These are phyloP conservation scores for Triglochin maritima DNA, from an alignment of 106 monocot genomes.

Conservation along the genomic window DNA sequence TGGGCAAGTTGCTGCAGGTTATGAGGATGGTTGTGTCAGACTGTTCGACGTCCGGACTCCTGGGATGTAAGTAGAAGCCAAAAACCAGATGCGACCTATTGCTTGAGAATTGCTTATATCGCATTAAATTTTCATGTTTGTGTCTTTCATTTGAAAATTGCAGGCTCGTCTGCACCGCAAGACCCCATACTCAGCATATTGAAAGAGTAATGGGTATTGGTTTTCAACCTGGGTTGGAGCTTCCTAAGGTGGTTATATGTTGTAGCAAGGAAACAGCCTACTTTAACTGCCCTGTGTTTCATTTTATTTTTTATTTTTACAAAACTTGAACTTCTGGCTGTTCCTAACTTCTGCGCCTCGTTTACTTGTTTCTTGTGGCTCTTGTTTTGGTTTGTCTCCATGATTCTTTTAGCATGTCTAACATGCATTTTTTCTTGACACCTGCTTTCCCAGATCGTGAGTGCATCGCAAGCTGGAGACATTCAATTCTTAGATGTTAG, in stretches of 20 bases:
- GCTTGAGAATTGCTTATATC: too few relatives aligned
- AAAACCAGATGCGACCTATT: background rate
- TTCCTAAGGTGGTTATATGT: constrained; percentile 51
- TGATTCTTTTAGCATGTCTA: too few relatives aligned
- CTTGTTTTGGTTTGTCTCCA: too few relatives aligned
- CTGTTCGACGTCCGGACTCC: constrained; percentile 81
- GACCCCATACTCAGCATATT: constrained; percentile 53
- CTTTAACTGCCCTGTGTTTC: too few relatives aligned
- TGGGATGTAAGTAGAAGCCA: constrained; percentile 41
- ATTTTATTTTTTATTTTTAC: background rate
- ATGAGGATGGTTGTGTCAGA: constrained; percentile 63
- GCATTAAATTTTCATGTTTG: too few relatives aligned
- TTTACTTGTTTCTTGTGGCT: background rate
- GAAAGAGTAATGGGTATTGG: constrained; percentile 90
- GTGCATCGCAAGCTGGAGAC: constrained; percentile 92
- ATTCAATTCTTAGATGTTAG: constrained; percentile 80
- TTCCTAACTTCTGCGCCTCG: background rate
- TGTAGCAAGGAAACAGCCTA: too few relatives aligned
- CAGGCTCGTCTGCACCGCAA: constrained; percentile 59
- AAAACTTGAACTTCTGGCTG: background rate
- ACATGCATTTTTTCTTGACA: background rate
- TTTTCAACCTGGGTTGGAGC: constrained; percentile 86
- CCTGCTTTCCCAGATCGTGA: constrained; percentile 54
- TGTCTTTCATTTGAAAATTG: background rate
- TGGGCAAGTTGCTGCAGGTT: constrained; percentile 60